phyloP scores from a whole-genome alignment of 768 basidiomycete species.

The Auriscalpium microsporum region DNA sequence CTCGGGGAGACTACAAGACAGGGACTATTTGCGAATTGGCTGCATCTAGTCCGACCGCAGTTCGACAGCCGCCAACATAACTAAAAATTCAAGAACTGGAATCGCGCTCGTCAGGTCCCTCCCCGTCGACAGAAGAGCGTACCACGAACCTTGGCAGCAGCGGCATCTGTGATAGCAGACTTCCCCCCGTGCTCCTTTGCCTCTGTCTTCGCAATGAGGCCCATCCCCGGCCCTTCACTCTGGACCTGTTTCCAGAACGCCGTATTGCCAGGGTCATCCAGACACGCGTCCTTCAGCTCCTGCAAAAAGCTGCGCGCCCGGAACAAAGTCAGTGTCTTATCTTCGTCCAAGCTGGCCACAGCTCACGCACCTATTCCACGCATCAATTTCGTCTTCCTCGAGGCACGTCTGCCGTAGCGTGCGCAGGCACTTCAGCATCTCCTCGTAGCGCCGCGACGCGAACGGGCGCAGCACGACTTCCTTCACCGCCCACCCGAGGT shows the following conservation, averaged over 20 bases:
- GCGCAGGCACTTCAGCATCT: conserved; percentile 69
- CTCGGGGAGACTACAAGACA: too few relatives aligned
- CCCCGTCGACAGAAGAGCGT: too few relatives aligned
- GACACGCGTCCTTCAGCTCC: conserved; percentile 49
- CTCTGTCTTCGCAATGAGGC: conserved; percentile 56
- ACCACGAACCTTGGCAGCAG: conserved; percentile 24
- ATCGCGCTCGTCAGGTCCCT: too few relatives aligned
- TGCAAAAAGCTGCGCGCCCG: conserved; percentile 44
- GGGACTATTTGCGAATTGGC: too few relatives aligned
- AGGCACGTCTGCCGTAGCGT: conserved; percentile 53
- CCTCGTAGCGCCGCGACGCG: conserved; percentile 51
- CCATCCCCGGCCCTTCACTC: conserved; percentile 38
- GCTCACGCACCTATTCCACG: conserved; percentile 62
- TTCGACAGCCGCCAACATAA: too few relatives aligned
- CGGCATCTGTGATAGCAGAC: conserved; percentile 46
- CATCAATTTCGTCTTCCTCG: conserved; percentile 76
- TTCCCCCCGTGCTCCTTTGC: conserved; percentile 50
- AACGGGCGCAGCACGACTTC: conserved; percentile 70
- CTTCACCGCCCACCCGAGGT: conserved; percentile 59
- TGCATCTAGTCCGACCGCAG: too few relatives aligned
- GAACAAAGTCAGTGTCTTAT: not conserved
- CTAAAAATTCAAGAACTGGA: too few relatives aligned
- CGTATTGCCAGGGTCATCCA: conserved; percentile 45
- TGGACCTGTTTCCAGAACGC: conserved; percentile 58
- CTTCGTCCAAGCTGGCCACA: not conserved